Percentiles rank a stretch among this genome's conserved stretches.
These are phyloP conservation scores for Cystofilobasidium ferigula DNA, from an alignment of 768 basidiomycete genomes.

Conservation along the genomic window DNA sequence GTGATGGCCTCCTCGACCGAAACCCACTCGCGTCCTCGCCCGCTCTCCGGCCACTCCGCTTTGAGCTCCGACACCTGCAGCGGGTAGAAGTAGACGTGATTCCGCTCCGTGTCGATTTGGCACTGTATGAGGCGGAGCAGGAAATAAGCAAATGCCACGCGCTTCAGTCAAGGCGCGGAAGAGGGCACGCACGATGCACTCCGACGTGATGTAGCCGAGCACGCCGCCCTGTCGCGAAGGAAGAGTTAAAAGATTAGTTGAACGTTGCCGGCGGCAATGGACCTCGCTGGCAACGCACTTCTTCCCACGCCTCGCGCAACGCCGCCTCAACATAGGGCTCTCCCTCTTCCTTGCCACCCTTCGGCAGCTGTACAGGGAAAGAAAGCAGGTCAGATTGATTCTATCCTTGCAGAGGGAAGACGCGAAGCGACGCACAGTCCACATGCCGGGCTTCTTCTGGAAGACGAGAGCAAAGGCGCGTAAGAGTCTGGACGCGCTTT, in stretches of 20 bases:
- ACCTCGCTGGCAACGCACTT: background rate
- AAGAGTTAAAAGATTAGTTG: background rate
- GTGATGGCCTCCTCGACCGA: constrained; percentile 13
- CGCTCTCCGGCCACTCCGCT: background rate
- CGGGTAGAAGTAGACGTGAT: constrained; percentile 11
- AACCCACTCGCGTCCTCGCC: constrained; percentile 6
- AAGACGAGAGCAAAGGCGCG: background rate
- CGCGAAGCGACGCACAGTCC: background rate
- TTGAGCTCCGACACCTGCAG: constrained; percentile 9
- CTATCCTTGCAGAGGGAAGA: too few relatives aligned
- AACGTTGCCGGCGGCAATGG: background rate
- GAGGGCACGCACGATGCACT: constrained; percentile 9
- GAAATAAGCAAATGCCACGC: too few relatives aligned
- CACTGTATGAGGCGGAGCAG: background rate
- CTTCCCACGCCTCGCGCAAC: constrained; percentile 13
- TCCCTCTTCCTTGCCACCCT: constrained; percentile 11
- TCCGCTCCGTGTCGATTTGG: constrained; percentile 8
- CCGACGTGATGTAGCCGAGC: constrained; percentile 6
- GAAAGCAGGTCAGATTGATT: background rate
- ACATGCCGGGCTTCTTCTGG: constrained; percentile 6
- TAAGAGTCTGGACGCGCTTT: background rate
- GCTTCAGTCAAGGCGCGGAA: background rate
- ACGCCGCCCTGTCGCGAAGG: background rate
- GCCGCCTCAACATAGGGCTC: constrained; percentile 6
- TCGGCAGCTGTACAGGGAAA: background rate